These are phyloP conservation scores for Fraxinus platypoda DNA, from an alignment of 305 asterid species.

Conservation along the genomic window DNA sequence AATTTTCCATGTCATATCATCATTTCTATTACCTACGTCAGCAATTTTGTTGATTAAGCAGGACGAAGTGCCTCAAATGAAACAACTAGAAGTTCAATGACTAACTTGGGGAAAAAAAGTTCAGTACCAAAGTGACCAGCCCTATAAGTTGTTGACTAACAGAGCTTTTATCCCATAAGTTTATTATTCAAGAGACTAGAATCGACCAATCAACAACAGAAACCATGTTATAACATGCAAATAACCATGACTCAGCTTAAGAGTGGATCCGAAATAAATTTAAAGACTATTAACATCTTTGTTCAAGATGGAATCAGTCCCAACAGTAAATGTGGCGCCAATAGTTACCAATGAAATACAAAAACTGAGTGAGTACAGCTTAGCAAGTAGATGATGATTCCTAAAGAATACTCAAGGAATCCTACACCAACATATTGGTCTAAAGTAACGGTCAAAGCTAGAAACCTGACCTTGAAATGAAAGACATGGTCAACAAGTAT, in stretches of 20 bases:
- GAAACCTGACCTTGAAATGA: slow-evolving; percentile 70
- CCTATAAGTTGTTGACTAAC: neutral
- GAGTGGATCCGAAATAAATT: neutral
- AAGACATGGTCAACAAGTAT: slow-evolving; percentile 92
- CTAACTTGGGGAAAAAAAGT: neutral
- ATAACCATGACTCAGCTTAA: slow-evolving; percentile 9
- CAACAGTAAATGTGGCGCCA: neutral
- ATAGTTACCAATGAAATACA: neutral
- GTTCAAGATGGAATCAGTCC: slow-evolving; percentile 10
- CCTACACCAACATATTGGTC: neutral
- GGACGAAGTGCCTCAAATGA: neutral
- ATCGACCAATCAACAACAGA: neutral
- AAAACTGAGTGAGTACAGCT: slow-evolving; percentile 10
- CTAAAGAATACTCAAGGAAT: neutral
- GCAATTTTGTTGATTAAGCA: neutral
- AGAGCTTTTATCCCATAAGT: neutral
- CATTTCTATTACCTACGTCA: neutral
- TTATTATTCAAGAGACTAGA: neutral
- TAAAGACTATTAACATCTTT: neutral
- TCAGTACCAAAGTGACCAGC: neutral
- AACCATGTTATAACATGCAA: slow-evolving; percentile 5
- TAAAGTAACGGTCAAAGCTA: slow-evolving; percentile 21
- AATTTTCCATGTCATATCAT: neutral
- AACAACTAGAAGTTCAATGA: neutral
- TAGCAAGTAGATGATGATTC: neutral